Evolutionary conservation across 164 flowering plant genomes (phyloP).

Genomic region (Protea cynaroides): DNA sequence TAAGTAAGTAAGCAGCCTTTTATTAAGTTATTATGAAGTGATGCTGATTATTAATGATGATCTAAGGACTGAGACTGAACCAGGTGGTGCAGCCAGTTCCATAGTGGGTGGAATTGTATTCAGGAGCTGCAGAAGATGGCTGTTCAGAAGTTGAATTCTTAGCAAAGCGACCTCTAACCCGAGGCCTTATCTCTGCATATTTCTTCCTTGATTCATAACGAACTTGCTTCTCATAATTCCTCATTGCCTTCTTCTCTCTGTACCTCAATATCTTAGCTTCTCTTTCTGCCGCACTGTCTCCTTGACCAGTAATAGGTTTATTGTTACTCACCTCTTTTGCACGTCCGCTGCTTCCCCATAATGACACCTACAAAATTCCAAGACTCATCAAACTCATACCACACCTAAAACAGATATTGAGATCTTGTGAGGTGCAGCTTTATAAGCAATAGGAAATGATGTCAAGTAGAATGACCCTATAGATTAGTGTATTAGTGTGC

Average conservation of each 20-base stretch:
- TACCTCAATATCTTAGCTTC: not conserved
- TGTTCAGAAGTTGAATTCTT: not conserved
- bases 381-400: not conserved
- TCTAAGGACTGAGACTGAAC: too few relatives aligned
- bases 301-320: not conserved
- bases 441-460: too few relatives aligned
- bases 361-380: not conserved
- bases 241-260: not conserved
- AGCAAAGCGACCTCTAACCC: constrained; percentile 27
- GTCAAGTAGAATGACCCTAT: too few relatives aligned
- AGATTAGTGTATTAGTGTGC: too few relatives aligned
- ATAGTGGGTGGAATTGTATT: not conserved
- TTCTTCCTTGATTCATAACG: not conserved
- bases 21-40: not conserved
- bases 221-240: not conserved
- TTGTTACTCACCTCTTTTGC: not conserved
- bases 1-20: not conserved
- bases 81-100: too few relatives aligned
- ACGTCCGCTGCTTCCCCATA: not conserved
- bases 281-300: not conserved
- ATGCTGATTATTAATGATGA: not conserved
- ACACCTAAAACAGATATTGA: too few relatives aligned
- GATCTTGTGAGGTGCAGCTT: not conserved
- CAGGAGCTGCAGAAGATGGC: not conserved
- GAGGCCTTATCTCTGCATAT: constrained; percentile 6